Evolutionary conservation across 1,139 yeast genomes (phyloP), one percentile per base, ranked within the genome.

Genomic region (Candida smagusa): DNA sequence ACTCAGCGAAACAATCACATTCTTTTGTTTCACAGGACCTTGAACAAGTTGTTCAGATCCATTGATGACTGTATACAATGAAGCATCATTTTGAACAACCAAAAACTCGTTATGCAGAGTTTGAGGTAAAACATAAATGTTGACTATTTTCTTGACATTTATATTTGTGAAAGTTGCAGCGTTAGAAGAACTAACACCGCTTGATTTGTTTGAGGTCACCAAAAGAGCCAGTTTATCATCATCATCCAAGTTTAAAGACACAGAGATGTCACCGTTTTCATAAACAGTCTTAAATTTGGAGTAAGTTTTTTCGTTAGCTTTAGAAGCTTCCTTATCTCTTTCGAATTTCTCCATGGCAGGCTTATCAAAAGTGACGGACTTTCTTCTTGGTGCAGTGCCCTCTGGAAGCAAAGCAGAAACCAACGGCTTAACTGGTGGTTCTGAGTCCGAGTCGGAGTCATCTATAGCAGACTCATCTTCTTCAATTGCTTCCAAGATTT

Each of bases 1-100:
- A 25, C 25, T 32, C 30, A 34, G 33, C n/a, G 28, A 24, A 6
- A 27, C 34, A 19, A 37, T 34, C 2, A 28, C 34, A 28, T 30
- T 13, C 30, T 37, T 37, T 22, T 13, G 30, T 30, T 31, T 30
- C 19, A 27, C 28, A 7, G 40, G 40, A 25, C 40, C 37, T 21
- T 33, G 16, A 9, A 37, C 27, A 30, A 34, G 40, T 37, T 34
- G 40, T 24, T 40, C 36, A 13, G 9, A 26, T 28, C 44, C 34
- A 27, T 38, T 32, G n/a, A 22, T 35, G 27, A 45, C 33, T 9
- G 26, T n/a, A 23, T 33, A 38, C 22, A 44, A 40, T 6, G 34
- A 26, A 6, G 47, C 49, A 28, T 43, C 39, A 12, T 33, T 35
- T 16, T 45, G 44, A 6, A 46, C 43, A 4, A 43, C 45, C 12